These are phyloP conservation scores for Rhizophagus clarus DNA, from an alignment of 192 early-diverging fungal species.

Conservation along the genomic window DNA sequence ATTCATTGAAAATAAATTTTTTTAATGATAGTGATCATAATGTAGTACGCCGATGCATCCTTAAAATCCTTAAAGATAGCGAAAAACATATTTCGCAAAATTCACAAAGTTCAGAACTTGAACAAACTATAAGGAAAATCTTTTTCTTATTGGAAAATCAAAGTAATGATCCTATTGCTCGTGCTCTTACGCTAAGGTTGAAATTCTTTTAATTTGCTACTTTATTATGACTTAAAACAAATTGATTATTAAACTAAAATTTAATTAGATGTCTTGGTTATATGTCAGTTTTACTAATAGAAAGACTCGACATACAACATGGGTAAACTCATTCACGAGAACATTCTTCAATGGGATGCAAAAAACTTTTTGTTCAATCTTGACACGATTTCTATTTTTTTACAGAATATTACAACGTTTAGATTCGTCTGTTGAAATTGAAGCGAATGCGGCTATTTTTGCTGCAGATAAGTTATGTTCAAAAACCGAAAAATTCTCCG, in stretches of 20 bases:
- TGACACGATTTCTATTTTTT: not conserved
- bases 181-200: conserved; percentile 11
- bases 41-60: conserved; percentile 5
- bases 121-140: conserved; percentile 9
- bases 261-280: conserved; percentile 18
- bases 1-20: not conserved
- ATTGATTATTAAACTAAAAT: not conserved
- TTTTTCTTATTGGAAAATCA: conserved; percentile 22
- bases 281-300: conserved; percentile 25
- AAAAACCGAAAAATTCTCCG: conserved; percentile 12
- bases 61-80: conserved; percentile 17
- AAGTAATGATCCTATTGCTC: conserved; percentile 25
- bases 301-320: conserved; percentile 15
- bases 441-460: conserved; percentile 26
- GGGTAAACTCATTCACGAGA: conserved; percentile 1
- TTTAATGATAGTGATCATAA: conserved; percentile 9
- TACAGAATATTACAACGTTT: conserved; percentile 27
- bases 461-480: conserved; percentile 26
- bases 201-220: not conserved
- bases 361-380: not conserved
- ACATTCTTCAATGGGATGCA: not conserved
- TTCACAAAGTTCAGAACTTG: not conserved
- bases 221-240: not conserved
- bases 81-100: conserved; percentile 11
- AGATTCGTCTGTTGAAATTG: conserved; percentile 16